Evolutionary conservation across 2,329 filamentous ascomycete species (phyloP), one percentile per base, ranked within the genome.

Genomic region (Trichoderma oligosporum): DNA sequence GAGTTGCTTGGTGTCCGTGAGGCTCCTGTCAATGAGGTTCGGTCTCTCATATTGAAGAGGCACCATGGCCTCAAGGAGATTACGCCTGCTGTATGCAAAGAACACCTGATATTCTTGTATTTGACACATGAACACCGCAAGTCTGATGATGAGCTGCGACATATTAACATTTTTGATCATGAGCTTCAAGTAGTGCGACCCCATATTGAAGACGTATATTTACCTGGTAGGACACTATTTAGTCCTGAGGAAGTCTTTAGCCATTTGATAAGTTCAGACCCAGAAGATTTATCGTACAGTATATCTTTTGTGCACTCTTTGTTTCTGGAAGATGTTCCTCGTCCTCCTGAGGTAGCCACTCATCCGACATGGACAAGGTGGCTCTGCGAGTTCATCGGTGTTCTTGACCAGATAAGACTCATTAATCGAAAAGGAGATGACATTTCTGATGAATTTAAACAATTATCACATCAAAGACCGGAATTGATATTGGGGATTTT

Each of bases 361-460:
- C 49, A 54, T 35, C 56, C 56, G 9, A 33, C 56, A 1, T 58
- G 56, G 56, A 41, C 16, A 24, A n/a, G 11, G 11, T 58, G 56
- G 56, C 22, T 58, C 4, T 14, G 33, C 22, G 31, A 47, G 18
- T 39, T 18, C 20, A 4, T 58, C 2, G 48, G 48, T n/a, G 22
- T 58, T 5, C 56, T 24, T 7, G 47, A 53, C 14, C 48, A 22
- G 4, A 39, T 58, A n/a, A 29, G 42, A 25, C 35, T 58, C 8
- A 24, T 54, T 24, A 46, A 41, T 11, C 47, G 35, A 18, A 7
- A 16, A 4, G 56, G 56, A 11, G 20, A 47, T 14, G 14, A 27
- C 24, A 39, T 58, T n/a, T 56, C 57, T 5, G 24, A 49, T 12
- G 27, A 48, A 6, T 56, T 59, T 18, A 14, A 18, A 4, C 46